Base-by-base conservation (phyloP, 139 green algal genomes). In the Chlorella sp. region DNA sequence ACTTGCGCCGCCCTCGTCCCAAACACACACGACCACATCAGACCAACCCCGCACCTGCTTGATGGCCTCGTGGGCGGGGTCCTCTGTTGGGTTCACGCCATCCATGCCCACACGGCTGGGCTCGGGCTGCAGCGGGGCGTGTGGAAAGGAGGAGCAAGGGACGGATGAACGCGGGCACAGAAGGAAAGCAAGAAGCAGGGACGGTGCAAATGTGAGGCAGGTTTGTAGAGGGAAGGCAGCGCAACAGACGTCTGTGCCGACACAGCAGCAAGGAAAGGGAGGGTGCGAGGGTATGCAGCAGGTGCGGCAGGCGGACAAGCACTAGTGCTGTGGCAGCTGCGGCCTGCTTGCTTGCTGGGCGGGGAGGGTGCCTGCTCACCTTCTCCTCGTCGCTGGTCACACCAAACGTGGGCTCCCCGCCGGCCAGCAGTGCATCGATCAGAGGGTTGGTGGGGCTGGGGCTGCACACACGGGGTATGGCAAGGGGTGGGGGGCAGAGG, bases 41-140 rank as follows among this genome's bases (percentile, higher is more conserved):
- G 18, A 30, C 15, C 19, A 9, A 1, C 0, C 14, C 16, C 81
- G 26, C 81, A 86, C 81, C 81, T 86, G 81, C 48, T 40, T 57
- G 30, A 86, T 48, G 48, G 69, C 48, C 48, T 86, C 81, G 7
- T 37, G 81, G 16, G 30, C 71, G 81, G 81, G 32, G 22, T 42
- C 81, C 24, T 32, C 9, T 3, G 28, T 30, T 28, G 81, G 48
- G 81, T 86, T 53, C n/a, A 76, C 82, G 1, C 82, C 82, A 12
- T 86, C 82, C 82, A 86, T 76, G 57, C 82, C 82, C 57, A 86
- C 40, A 21, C 82, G 82, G 60, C n/a, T 77, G 34, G 22, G 36
- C 21, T 86, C 57, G n/a, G 81, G 81, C 71, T 37, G 28, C 12
- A 34, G 68, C 68, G 24, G 16, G 34, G 75, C 15, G 75, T 28